phyloP scores from a whole-genome alignment of 176 grass and related monocot genomes.

The Phoenix dactylifera region DNA sequence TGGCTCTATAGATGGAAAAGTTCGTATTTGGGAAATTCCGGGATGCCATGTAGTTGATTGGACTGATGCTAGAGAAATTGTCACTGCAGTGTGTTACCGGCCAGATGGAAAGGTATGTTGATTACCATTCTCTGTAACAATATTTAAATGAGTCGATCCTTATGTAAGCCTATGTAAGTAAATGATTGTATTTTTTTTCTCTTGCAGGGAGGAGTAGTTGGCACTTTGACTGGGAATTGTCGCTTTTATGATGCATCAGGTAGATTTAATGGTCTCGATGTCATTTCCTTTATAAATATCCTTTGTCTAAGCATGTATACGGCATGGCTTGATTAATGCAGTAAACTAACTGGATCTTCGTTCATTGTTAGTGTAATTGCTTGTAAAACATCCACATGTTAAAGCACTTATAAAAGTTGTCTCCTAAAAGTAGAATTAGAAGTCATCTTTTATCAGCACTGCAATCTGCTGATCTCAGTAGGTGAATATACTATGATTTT shows the following conservation, averaged over 20 bases:
- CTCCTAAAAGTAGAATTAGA: too few relatives aligned
- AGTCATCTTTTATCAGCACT: too few relatives aligned
- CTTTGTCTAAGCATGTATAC: too few relatives aligned
- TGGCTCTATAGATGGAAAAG: constrained; percentile 97
- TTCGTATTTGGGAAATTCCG: constrained; percentile 74
- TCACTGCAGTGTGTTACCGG: constrained; percentile 73
- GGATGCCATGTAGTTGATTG: constrained; percentile 69
- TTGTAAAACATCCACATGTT: too few relatives aligned
- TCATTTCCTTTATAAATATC: background rate
- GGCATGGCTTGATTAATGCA: too few relatives aligned
- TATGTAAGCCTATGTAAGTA: background rate
- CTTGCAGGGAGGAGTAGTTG: constrained; percentile 57
- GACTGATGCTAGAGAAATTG: constrained; percentile 70
- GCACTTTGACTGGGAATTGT: constrained; percentile 72
- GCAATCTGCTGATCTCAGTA: too few relatives aligned
- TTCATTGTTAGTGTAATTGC: too few relatives aligned
- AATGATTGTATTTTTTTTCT: constrained; percentile 9
- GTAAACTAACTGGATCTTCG: too few relatives aligned
- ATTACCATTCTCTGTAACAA: constrained; percentile 10
- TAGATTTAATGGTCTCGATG: constrained; percentile 18
- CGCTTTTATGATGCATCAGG: constrained; percentile 72
- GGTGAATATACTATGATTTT: too few relatives aligned
- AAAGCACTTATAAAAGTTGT: too few relatives aligned
- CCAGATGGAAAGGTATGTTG: constrained; percentile 69
- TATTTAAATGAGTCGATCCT: constrained; percentile 1